Conservation (phyloP, 192 early-diverging fungal species). For the Ambispora gerdemannii region DNA sequence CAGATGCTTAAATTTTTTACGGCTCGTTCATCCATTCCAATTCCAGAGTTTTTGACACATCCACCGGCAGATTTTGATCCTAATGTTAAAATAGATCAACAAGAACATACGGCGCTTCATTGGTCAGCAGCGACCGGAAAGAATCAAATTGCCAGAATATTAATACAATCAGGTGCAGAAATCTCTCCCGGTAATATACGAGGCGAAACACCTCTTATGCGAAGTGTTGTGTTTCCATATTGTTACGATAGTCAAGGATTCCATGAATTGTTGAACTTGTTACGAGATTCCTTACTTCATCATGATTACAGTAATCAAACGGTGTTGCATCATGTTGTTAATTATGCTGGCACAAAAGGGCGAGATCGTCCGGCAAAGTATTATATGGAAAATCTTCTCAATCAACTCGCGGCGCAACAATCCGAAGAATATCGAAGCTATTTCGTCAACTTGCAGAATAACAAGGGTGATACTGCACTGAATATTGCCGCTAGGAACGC, state of each 20-base stretch:
- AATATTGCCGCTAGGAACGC: conserved; percentile 62
- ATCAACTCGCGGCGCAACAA: conserved; percentile 60
- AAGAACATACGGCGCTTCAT: conserved; percentile 90
- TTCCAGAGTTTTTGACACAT: conserved; percentile 54
- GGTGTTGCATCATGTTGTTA: conserved; percentile 87
- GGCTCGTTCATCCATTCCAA: conserved; percentile 41
- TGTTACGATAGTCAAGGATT: conserved; percentile 85
- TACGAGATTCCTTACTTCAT: conserved; percentile 71
- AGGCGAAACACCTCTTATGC: conserved; percentile 89
- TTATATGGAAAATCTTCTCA: conserved; percentile 85
- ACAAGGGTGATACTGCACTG: conserved; percentile 76
- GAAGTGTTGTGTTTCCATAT: conserved; percentile 86
- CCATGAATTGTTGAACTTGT: conserved; percentile 62
- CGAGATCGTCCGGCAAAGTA: conserved; percentile 74
- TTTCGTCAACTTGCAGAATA: conserved; percentile 75
- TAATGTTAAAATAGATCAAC: conserved; percentile 87
- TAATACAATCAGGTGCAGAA: conserved; percentile 76
- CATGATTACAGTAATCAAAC: conserved; percentile 80
- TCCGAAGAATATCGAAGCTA: conserved; percentile 63
- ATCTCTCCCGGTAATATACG: conserved; percentile 69
- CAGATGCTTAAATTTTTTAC: conserved; percentile 40
- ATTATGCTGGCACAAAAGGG: conserved; percentile 65
- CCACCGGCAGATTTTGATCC: conserved; percentile 71
- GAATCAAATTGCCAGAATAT: conserved; percentile 65
- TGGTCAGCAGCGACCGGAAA: conserved; percentile 93